Conservation (phyloP, 768 basidiomycete species). For the Suillus decipiens region DNA sequence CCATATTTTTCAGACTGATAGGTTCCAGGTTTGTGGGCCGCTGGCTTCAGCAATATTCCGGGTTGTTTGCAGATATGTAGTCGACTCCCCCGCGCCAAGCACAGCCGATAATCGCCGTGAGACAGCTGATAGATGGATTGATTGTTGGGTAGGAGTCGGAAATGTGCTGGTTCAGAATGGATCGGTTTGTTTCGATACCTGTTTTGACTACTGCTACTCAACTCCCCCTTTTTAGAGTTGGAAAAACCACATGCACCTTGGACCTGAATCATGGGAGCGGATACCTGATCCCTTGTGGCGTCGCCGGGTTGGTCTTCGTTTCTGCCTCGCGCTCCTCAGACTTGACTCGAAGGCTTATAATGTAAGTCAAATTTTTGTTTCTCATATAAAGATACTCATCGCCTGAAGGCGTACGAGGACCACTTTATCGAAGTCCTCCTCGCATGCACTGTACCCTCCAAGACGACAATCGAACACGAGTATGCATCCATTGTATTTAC, state of each 20-base stretch:
- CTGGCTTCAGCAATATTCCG: slow-evolving; percentile 58
- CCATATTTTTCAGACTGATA: not conserved
- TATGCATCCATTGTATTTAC: slow-evolving; percentile 59
- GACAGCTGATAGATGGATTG: slow-evolving; percentile 59
- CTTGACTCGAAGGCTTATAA: slow-evolving; percentile 62
- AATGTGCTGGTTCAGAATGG: slow-evolving; percentile 58
- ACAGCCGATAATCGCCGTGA: slow-evolving; percentile 22
- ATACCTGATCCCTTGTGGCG: slow-evolving; percentile 52
- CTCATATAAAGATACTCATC: slow-evolving; percentile 8
- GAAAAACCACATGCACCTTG: slow-evolving; percentile 55
- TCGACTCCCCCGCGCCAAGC: slow-evolving; percentile 28
- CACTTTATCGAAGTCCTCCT: slow-evolving; percentile 57
- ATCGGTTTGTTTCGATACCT: slow-evolving; percentile 2
- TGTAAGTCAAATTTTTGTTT: slow-evolving; percentile 38
- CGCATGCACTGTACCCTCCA: slow-evolving; percentile 48
- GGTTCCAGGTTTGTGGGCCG: slow-evolving; percentile 1
- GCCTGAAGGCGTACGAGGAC: slow-evolving; percentile 44
- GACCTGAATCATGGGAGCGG: slow-evolving; percentile 55
- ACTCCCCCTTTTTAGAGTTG: slow-evolving; percentile 49
- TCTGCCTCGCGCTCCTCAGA: slow-evolving; percentile 57
- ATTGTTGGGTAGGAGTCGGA: slow-evolving; percentile 76
- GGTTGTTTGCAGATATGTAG: slow-evolving; percentile 52
- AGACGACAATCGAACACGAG: slow-evolving; percentile 56
- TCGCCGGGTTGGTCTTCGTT: slow-evolving; percentile 61
- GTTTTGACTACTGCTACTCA: not conserved